Base-by-base conservation (phyloP, 352 stramenopile genomes). In the Peronospora destructor region DNA sequence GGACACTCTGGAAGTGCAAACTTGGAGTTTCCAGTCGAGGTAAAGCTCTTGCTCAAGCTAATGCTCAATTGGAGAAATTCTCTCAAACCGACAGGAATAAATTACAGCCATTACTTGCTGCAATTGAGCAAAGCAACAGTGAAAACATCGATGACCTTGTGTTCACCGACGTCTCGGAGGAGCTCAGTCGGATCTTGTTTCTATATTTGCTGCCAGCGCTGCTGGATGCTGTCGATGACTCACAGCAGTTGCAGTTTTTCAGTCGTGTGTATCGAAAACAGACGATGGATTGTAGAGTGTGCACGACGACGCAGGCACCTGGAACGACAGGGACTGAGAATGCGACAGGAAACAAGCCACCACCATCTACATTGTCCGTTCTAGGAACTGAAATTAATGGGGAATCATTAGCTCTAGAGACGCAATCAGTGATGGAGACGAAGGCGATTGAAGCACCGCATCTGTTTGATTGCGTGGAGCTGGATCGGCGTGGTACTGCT, bases 391-490 rank as follows among this genome's bases (percentile, higher is more conserved):
- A 61, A 14, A 16, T 14, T 3, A 52, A 33, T 49, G 59, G 29
- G 37, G 52, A 56, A 12, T 26, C 32, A 3, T 13, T 56, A 13
- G 26, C 9, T 23, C 14, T 5, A 29, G 21, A 33, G 17, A 0
- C 39, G 10, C 45, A 55, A 19, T 10, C 32, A 43, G 28, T n/a
- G 10, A 21, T 14, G 8, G 50, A 63, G 21, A 45, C 60, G 11
- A 52, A 63, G 38, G 49, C 66, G 19, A 53, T 33, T 0, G 57
- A 62, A 29, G 44, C 52, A 37, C 57, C 70, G 30, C 76, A 87
- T 64, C 32, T 84, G 8, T 87, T 87, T 28, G 71, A 87, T 58
- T 84, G 61, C 17, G 58, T 87, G 0, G 73, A 84, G 42, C 61
- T 71, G 21, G 67, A 78, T 12, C 59, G 54, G 11, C 75, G 73